A percentile compares a stretch with the other conserved stretches of the same genome.
Conservation (phyloP, 805 yeast species). For the Candida fluviatilis region DNA sequence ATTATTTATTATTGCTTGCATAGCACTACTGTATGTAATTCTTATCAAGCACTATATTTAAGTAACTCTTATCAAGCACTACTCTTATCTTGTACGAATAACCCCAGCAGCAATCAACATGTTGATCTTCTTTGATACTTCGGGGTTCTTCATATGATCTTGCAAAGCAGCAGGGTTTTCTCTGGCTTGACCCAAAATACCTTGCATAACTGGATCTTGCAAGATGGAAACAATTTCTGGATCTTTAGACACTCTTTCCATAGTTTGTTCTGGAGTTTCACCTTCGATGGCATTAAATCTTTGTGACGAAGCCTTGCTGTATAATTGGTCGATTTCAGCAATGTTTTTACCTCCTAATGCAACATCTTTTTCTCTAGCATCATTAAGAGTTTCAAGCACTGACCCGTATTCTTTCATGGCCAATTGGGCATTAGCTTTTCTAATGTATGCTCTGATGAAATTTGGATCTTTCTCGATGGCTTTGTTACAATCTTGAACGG, state of each 20-base stretch:
- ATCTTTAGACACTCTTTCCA: constrained; percentile 84
- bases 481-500: constrained; percentile 82
- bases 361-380: constrained; percentile 71
- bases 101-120: constrained; percentile 94
- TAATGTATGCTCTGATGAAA: constrained; percentile 90
- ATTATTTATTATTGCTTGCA: no score
- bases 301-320: constrained; percentile 69
- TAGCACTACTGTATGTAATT: no score
- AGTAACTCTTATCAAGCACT: no score
- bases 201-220: constrained; percentile 95
- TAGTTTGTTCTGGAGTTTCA: constrained; percentile 91
- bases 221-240: constrained; percentile 90
- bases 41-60: no score
- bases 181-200: constrained; percentile 89
- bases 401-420: constrained; percentile 83
- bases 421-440: constrained; percentile 93
- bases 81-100: constrained; percentile 72
- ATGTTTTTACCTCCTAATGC: constrained; percentile 57
- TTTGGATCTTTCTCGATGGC: constrained; percentile 87
- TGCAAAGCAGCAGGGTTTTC: constrained; percentile 94
- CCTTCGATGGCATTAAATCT: constrained; percentile 81
- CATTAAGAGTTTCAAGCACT: constrained; percentile 75
- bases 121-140: constrained; percentile 80
- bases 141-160: constrained; percentile 97
- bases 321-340: constrained; percentile 78